Percentiles rank a stretch among this genome's conserved stretches.
phyloP scores from a whole-genome alignment of 192 early-diverging fungal genomes.

The Podila minutissima region DNA sequence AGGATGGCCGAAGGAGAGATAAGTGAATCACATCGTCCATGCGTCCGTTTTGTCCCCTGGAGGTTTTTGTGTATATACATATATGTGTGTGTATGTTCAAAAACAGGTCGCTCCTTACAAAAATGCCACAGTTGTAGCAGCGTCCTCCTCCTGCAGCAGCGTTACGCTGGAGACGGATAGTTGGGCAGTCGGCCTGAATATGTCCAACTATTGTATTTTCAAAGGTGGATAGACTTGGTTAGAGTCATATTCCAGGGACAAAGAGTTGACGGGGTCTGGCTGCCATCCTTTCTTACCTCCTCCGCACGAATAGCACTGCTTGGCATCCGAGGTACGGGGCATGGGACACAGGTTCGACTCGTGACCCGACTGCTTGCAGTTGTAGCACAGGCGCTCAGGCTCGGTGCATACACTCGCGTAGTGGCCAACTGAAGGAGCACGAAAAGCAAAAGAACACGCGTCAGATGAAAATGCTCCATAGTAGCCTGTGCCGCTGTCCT shows the following conservation, averaged over 20 bases:
- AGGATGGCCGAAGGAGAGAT: neutral
- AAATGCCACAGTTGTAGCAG: constrained; percentile 61
- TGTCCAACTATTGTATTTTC: constrained; percentile 55
- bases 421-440: constrained; percentile 54
- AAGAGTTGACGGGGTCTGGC: neutral
- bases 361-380: constrained; percentile 65
- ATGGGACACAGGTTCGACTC: constrained; percentile 58
- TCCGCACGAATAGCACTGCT: constrained; percentile 64
- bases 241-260: neutral
- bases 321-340: constrained; percentile 57
- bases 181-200: constrained; percentile 62
- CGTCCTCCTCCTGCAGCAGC: constrained; percentile 33
- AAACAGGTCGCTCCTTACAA: constrained; percentile 46
- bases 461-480: neutral
- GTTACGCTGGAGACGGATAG: constrained; percentile 41
- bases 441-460: neutral
- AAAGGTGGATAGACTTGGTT: too few species aligned
- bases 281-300: constrained; percentile 46
- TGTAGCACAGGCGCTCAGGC: constrained; percentile 65
- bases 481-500: neutral
- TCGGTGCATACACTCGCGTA: constrained; percentile 61
- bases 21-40: neutral
- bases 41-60: too few species aligned
- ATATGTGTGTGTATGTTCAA: too few species aligned
- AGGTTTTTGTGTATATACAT: too few species aligned